phyloP scores from a whole-genome alignment of 2,329 filamentous ascomycete genomes.

The Helminthosporium solani region DNA sequence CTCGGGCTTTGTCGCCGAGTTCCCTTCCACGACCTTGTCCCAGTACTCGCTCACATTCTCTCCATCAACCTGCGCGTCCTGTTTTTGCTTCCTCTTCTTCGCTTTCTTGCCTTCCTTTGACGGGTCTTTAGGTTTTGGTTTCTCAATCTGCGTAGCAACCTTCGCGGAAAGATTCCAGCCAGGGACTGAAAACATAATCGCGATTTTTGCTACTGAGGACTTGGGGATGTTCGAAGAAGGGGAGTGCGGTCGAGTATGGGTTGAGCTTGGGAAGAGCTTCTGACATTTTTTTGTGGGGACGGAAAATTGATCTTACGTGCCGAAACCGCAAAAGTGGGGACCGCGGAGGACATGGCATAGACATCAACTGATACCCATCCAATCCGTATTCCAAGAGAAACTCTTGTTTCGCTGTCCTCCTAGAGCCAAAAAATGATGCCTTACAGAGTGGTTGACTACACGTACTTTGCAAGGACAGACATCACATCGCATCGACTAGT shows the following conservation, averaged over 20 bases:
- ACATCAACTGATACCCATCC: too few relatives aligned
- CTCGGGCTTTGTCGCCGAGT: conserved; percentile 68
- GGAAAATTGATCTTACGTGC: background rate
- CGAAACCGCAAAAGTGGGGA: background rate
- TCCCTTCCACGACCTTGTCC: conserved; percentile 45
- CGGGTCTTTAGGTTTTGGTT: conserved; percentile 34
- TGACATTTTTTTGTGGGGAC: conserved; percentile 2
- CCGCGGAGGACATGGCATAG: too few relatives aligned
- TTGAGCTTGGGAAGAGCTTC: background rate
- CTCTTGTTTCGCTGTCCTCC: too few relatives aligned
- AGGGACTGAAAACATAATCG: conserved; percentile 83
- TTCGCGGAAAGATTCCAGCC: conserved; percentile 83
- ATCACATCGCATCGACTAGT: too few relatives aligned
- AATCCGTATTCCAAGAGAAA: too few relatives aligned
- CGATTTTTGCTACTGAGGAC: background rate
- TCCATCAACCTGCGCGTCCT: conserved; percentile 80
- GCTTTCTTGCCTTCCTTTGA: conserved; percentile 54
- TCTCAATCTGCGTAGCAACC: conserved; percentile 68
- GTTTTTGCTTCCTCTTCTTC: conserved; percentile 55
- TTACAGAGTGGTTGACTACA: too few relatives aligned
- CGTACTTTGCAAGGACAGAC: too few relatives aligned
- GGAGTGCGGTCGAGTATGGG: background rate
- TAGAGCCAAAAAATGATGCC: too few relatives aligned
- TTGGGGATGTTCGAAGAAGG: too few relatives aligned
- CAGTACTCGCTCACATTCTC: conserved; percentile 52